phyloP scores from a whole-genome alignment of 306 rosid genomes.

The Sophora flavescens region DNA sequence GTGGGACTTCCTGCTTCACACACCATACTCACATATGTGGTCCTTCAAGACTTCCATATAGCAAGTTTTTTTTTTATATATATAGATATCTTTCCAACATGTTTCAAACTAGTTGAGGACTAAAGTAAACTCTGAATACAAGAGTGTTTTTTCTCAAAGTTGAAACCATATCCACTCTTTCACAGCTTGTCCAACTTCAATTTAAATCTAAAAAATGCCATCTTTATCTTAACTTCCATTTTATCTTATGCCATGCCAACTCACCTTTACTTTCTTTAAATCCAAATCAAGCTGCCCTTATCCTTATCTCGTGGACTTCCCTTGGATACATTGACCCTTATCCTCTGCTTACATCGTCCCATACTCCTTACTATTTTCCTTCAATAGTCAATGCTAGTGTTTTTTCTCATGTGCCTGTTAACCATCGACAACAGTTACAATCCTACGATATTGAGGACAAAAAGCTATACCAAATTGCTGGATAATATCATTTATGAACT shows the following conservation, averaged over 20 bases:
- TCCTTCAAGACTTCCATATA: no score
- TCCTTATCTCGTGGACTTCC: slow-evolving; percentile 16
- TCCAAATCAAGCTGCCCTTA: slow-evolving; percentile 22
- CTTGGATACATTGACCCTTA: background rate
- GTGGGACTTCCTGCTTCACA: no score
- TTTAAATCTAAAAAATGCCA: background rate
- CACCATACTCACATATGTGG: no score
- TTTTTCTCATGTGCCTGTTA: background rate
- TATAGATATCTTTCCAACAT: no score
- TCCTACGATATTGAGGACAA: background rate
- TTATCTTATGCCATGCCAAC: background rate
- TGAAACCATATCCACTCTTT: background rate
- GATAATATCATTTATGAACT: no score
- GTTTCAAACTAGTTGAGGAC: no score
- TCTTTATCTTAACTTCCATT: background rate
- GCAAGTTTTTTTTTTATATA: no score
- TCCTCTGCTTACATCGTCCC: background rate
- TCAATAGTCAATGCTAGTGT: background rate
- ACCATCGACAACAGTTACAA: background rate
- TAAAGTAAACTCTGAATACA: no score
- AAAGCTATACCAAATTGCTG: no score
- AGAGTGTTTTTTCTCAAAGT: no score
- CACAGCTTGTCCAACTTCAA: background rate
- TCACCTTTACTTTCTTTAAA: background rate
- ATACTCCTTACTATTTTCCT: background rate